Percentiles rank a stretch among this genome's conserved stretches.
These are phyloP conservation scores for Maudiozyma saulgeensis DNA, from an alignment of 805 yeast species.

Conservation along the genomic window DNA sequence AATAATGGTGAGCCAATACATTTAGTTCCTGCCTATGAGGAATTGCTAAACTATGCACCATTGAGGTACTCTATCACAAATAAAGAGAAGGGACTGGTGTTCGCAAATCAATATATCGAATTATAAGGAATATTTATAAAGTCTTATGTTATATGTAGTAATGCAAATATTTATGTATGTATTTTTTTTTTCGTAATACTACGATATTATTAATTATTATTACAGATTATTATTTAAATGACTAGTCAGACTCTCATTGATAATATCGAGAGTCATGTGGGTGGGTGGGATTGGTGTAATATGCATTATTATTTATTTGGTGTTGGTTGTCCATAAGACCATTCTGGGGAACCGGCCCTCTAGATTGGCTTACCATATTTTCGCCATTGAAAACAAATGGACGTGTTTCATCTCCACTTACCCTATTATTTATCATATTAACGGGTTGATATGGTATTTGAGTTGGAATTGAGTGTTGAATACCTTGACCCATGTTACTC, in stretches of 20 bases:
- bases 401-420: neutral
- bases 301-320: neutral
- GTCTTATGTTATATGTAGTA: neutral
- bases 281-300: neutral
- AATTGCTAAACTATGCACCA: constrained; percentile 60
- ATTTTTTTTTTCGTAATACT: neutral
- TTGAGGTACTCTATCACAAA: constrained; percentile 56
- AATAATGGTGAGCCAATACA: constrained; percentile 32
- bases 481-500: neutral
- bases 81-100: constrained; percentile 56
- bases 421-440: neutral
- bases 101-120: constrained; percentile 41
- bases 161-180: neutral
- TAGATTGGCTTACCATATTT: neutral
- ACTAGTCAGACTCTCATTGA: neutral
- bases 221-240: neutral
- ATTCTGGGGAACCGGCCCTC: neutral
- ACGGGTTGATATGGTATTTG: neutral
- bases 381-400: neutral
- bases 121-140: constrained; percentile 18
- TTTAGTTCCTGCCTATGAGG: constrained; percentile 62
- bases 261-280: neutral
- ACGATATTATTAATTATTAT: neutral
- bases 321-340: neutral
- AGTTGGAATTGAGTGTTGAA: neutral